Base-by-base conservation (phyloP, 441 rosid species). In the Aleurites moluccanus region DNA sequence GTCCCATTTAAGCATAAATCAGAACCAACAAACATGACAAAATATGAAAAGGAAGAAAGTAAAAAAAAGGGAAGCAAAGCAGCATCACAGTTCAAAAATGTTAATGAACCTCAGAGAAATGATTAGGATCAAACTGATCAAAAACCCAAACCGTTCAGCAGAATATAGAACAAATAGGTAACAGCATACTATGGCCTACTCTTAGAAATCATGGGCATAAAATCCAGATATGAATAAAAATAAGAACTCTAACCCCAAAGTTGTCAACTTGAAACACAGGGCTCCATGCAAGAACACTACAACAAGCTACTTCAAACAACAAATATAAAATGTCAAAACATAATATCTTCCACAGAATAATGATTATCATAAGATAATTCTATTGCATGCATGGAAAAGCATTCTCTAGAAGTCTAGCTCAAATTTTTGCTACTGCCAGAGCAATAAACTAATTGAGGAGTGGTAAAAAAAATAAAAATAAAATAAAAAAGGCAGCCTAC, bases 401-500 rank as follows among this genome's bases (percentile, higher is more conserved):
- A 56, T 20, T 56, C 6, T 14, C 2, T 45, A 45, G 49, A 2
- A 45, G 49, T 42, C 13, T 55, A 53, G 28, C 55, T 47, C 21
- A 20, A 53, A 14, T 11, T 40, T 35, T 64, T 53, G 8, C 68
- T 28, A n/a, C 10, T 62, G 33, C 11, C 40, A 57, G 38, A n/a
- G 61, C 62, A 63, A 63, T 7, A 53, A 18, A 42, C 4, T 2
- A 23, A 53, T 3, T 21, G 16, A 9, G 7, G 16, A 16, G 0
- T n/a, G 49, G 59, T 33, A 28, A n/a, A n/a, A 35, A 59, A 28
- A 20, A 67, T 68, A 75, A 72, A 63, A 18, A 68, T n/a, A n/a
- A n/a, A n/a, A n/a, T n/a, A n/a, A 28, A 5, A 35, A 68, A 74
- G 44, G 27, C 21, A 55, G 50, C 81, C 3, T 83, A 92, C 99